Conservation (phyloP, 345 rosid species). For the Hibiscus tridactylites region DNA sequence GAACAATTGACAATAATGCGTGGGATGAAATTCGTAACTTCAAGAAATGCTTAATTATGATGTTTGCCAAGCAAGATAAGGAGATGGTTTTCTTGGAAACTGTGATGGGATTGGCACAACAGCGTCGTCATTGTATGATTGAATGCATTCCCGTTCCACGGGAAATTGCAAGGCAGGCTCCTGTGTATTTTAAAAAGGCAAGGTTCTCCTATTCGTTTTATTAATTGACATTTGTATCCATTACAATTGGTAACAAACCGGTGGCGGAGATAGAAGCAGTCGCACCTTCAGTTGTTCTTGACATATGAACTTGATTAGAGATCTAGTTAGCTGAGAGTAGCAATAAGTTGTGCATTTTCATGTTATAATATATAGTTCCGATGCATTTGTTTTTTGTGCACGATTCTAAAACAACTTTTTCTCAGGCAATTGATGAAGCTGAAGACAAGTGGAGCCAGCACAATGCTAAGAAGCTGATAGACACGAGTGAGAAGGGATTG, state of each 20-base stretch:
- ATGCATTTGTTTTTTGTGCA: neutral
- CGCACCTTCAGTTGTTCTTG: neutral
- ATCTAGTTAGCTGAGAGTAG: neutral
- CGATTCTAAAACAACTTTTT: conserved; percentile 4
- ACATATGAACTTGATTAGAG: neutral
- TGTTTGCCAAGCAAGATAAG: conserved; percentile 83
- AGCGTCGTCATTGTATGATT: conserved; percentile 75
- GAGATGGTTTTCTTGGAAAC: conserved; percentile 82
- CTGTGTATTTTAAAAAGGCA: conserved; percentile 81
- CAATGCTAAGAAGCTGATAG: conserved; percentile 85
- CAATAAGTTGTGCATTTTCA: neutral
- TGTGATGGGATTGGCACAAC: conserved; percentile 72
- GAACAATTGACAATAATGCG: conserved; percentile 61
- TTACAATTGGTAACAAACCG: neutral
- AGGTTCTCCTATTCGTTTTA: conserved; percentile 3
- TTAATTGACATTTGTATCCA: neutral
- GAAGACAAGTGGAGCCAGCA: conserved; percentile 99
- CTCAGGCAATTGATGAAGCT: conserved; percentile 91
- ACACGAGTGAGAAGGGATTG: conserved; percentile 79
- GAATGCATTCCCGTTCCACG: conserved; percentile 78
- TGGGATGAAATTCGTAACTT: conserved; percentile 92
- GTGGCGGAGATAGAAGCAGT: neutral
- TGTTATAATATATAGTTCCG: neutral
- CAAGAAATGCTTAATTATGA: conserved; percentile 86
- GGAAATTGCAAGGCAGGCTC: conserved; percentile 67